Conservation (phyloP, 179 eudicot genomes). For the Monotropa hypopitys region DNA sequence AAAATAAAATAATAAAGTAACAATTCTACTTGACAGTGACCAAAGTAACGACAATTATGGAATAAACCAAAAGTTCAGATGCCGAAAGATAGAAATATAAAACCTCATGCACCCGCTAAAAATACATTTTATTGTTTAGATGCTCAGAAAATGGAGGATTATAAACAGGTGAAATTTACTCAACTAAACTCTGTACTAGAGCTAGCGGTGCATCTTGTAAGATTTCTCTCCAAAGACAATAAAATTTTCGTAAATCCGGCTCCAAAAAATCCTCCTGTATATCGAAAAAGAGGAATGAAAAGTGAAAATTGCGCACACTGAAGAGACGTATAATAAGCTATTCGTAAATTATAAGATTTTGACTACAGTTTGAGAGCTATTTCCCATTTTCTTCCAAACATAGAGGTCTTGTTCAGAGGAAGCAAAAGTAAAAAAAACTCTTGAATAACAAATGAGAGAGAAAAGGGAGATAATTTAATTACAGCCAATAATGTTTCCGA, state of each 20-base stretch:
- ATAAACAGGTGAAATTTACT: not conserved
- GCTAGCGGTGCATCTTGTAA: not conserved
- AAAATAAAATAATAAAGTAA: not conserved
- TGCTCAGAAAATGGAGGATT: not conserved
- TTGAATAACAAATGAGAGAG: not conserved
- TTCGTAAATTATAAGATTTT: not conserved
- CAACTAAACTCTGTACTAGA: not conserved
- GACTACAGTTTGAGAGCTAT: not conserved
- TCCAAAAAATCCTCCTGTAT: too few species aligned
- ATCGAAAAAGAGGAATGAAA: not conserved
- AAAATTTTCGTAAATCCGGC: not conserved
- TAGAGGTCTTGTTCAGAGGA: not conserved
- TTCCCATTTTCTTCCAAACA: not conserved
- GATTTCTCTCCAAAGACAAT: not conserved
- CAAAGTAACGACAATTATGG: not conserved
- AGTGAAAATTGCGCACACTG: not conserved
- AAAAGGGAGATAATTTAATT: conserved; percentile 5
- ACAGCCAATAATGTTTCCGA: conserved; percentile 91
- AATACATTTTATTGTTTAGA: not conserved
- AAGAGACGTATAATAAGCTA: not conserved
- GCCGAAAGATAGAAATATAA: not conserved
- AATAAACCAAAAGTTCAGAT: not conserved
- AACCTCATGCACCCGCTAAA: not conserved
- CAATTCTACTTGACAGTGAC: not conserved
- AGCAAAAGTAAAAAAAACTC: not conserved